Percentiles rank a stretch among this genome's conserved stretches.
Evolutionary conservation across 2,329 filamentous ascomycete genomes (phyloP).

Genomic region (Colletotrichum salicis): DNA sequence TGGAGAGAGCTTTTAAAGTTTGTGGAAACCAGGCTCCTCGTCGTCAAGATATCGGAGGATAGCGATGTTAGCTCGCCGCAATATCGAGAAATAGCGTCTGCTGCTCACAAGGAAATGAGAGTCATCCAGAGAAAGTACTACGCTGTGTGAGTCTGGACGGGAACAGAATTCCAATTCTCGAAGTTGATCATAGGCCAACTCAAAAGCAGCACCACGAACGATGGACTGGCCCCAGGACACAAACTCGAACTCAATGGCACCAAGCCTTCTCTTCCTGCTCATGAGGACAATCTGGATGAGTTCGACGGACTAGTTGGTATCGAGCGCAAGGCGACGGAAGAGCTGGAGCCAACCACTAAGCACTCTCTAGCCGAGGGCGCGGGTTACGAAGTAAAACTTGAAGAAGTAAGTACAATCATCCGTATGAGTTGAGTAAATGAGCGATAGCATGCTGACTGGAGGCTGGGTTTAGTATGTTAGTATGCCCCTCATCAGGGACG

Average conservation of each 20-base stretch:
- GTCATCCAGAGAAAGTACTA: not conserved
- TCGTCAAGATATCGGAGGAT: not conserved
- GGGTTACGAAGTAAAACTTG: too few species aligned
- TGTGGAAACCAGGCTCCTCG: not conserved
- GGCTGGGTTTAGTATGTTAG: too few species aligned
- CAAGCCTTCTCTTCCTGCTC: not conserved
- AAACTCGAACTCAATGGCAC: not conserved
- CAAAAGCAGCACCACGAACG: not conserved
- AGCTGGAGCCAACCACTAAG: not conserved
- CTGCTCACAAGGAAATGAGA: not conserved
- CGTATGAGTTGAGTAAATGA: too few species aligned
- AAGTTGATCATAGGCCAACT: not conserved
- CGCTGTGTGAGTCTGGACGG: not conserved
- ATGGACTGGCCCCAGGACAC: not conserved
- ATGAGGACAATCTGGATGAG: not conserved
- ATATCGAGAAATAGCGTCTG: not conserved
- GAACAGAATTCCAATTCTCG: not conserved
- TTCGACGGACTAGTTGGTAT: conserved; percentile 3
- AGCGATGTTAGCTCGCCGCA: not conserved
- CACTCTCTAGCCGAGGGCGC: not conserved
- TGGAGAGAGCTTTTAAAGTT: not conserved
- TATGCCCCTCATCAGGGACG: too few species aligned
- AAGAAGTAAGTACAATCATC: too few species aligned
- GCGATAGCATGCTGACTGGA: too few species aligned
- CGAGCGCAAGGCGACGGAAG: conserved; percentile 4